phyloP scores from a whole-genome alignment of 2,329 filamentous ascomycete species.

The Davidsoniella australis region DNA sequence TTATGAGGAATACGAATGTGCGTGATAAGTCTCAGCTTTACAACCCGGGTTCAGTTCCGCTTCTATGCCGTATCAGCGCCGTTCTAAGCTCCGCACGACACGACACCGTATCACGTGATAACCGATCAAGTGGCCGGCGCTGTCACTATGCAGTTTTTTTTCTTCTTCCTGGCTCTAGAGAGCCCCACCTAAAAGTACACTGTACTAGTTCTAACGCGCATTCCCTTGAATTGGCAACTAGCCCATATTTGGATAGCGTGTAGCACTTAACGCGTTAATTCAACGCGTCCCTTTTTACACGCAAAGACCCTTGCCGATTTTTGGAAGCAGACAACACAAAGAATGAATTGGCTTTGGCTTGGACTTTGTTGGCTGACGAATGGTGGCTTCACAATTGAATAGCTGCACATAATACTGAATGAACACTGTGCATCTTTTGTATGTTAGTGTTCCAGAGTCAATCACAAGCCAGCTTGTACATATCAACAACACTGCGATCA shows the following conservation, averaged over 20 bases:
- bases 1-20: too few relatives aligned
- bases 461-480: too few relatives aligned
- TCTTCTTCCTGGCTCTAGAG: not conserved
- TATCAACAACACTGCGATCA: not conserved
- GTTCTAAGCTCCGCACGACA: not conserved
- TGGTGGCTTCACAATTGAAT: not conserved
- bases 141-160: not conserved
- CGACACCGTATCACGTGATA: not conserved
- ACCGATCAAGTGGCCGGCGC: not conserved
- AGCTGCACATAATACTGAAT: too few relatives aligned
- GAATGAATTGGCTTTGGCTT: conserved; percentile 5
- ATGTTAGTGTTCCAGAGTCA: too few relatives aligned
- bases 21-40: too few relatives aligned
- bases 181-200: too few relatives aligned
- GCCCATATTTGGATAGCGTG: not conserved
- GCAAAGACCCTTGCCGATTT: conserved; percentile 1
- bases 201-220: not conserved
- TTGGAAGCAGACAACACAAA: conserved; percentile 5
- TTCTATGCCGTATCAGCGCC: not conserved
- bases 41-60: too few relatives aligned
- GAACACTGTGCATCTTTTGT: too few relatives aligned
- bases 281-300: conserved; percentile 12
- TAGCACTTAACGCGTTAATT: conserved; percentile 11
- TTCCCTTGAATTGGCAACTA: not conserved
- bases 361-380: not conserved